phyloP scores from a whole-genome alignment of 73 alveolate species.

The Paramecium tetraurelia region DNA sequence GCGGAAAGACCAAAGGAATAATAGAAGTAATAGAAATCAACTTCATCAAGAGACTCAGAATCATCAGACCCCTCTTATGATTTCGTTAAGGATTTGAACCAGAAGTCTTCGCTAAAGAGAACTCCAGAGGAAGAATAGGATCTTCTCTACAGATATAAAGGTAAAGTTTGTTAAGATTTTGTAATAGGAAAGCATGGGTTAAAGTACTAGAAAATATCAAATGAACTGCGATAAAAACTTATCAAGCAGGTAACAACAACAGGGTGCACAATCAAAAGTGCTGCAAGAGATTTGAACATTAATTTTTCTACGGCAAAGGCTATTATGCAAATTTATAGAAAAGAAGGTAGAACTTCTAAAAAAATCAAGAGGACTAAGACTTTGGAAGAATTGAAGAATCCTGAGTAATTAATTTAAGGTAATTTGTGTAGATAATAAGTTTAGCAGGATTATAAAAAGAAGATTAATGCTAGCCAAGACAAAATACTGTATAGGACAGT shows the following conservation, averaged over 20 bases:
- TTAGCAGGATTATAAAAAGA: not conserved
- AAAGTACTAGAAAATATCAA: slow-evolving; percentile 1
- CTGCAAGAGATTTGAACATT: not conserved
- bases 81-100: not conserved
- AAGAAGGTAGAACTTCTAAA: slow-evolving; percentile 7
- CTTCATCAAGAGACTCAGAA: not conserved
- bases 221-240: not conserved
- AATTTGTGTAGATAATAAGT: not conserved
- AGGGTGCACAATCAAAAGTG: slow-evolving; percentile 44
- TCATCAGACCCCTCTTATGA: not conserved
- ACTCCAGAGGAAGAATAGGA: not conserved
- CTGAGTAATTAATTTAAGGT: not conserved
- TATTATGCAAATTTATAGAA: slow-evolving; percentile 1
- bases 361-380: not conserved
- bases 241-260: not conserved
- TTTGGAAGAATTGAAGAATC: not conserved
- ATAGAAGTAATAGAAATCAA: not conserved
- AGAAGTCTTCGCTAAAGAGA: not conserved
- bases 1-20: not conserved
- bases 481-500: not conserved
- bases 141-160: not conserved
- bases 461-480: not conserved
- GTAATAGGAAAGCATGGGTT: not conserved
- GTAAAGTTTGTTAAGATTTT: not conserved
- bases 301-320: slow-evolving; percentile 50